Evolutionary conservation across 2,329 filamentous ascomycete genomes (phyloP), one percentile per base, ranked within the genome.

Genomic region (Botrytis sinoallii): DNA sequence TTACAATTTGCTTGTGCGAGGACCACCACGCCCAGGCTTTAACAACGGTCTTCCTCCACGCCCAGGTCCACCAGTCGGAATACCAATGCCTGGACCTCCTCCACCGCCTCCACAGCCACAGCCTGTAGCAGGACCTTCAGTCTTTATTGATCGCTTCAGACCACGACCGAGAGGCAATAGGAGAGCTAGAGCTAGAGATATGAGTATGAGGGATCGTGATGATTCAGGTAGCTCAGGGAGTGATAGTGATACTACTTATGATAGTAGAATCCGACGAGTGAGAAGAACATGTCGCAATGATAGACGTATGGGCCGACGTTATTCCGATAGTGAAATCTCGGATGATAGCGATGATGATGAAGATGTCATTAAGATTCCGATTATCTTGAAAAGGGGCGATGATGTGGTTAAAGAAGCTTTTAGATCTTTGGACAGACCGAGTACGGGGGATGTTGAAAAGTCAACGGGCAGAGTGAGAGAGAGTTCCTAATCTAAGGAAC

Each of bases 351-450:
- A 76, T 3, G 57, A 63, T 3, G 75, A 74, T 12, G 75, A 61
- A 20, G 74, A 75, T 52, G 69, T 64, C 61, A 73, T 77, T 29
- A 72, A 72, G 25, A 70, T 77, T 55, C 60, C 66, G 12, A 40
- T 77, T n/a, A 55, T 67, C 42, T 52, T 75, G 25, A 75, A 74
- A 32, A 70, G 65, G 29, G 75, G 76, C 8, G 76, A 75, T 72
- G 74, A 76, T 74, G 48, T 77, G 35, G 75, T 77, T 35, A 46
- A 46, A 75, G 48, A 75, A 65, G 20, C 55, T 77, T 16, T 59
- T 77, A 65, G 73, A 77, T 44, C 64, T 73, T 68, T 77, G 75
- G 75, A 77, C 76, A n/a, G n/a, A 2, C 66, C 72, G 18, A 38
- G 38, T n/a, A 22, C n/a, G 32, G 59, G 25, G 5, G 40, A 20